Base-by-base conservation (phyloP, 1,284 basidiomycete species). In the Inonotus obliquus region DNA sequence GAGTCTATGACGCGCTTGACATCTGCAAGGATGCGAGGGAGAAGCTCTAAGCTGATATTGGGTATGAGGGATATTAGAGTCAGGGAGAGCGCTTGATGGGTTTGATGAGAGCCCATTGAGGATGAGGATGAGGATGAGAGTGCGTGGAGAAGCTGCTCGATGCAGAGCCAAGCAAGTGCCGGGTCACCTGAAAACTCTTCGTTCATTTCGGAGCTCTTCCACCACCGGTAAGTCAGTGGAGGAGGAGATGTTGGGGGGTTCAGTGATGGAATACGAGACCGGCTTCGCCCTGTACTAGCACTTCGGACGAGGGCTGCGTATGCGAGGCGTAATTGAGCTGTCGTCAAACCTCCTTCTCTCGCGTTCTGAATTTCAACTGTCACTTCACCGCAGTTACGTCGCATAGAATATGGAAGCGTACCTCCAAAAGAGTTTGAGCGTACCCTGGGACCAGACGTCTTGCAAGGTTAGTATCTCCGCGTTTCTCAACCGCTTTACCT, bases 361-460 rank as follows among this genome's bases (percentile, higher is more conserved):
- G 89, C 86, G 70, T 89, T 91, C 89, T 91, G 67, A 19, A 57
- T 52, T 19, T n/a, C 11, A 38, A 10, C 1, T 4, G 10, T 11
- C 35, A 54, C 4, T 11, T n/a, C 38, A 51, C 37, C 35, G 32
- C 21, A 52, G 17, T 13, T 19, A n/a, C 23, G 10, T 4, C 25
- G 17, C 10, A 48, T 32, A 11, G 58, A 57, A 25, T 44, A 57
- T 54, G 44, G 23, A 27, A 41, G 37, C 79, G 66, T 65, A 87
- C 89, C 75, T 89, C 82, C 52, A 91, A 78, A 35, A 91, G 73
- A 70, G 81, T 86, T 47, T 76, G 73, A 1, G 80, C 76, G 69
- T 91, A 91, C 67, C 85, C 88, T 0, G 88, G 87, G 1, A 89
- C 77, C 66, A 88, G 75, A 60, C 77, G 77, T 67, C 79, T 79